phyloP scores from a whole-genome alignment of 441 rosid species.

The Brassica hybrid region DNA sequence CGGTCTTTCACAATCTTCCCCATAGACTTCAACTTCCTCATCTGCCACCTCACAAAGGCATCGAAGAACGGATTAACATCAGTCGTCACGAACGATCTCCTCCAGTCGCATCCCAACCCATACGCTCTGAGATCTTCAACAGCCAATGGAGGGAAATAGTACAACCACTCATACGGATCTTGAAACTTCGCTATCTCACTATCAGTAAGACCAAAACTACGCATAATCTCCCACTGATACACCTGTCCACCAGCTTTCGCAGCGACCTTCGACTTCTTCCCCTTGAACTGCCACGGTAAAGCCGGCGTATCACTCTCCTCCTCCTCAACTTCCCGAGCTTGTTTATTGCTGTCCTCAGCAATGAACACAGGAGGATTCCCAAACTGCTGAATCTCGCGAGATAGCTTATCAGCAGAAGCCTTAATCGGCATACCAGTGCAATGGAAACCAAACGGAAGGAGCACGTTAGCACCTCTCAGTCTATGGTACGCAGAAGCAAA shows the following conservation, averaged over 20 bases:
- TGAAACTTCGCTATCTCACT: slow-evolving; percentile 70
- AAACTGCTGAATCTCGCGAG: slow-evolving; percentile 67
- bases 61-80: slow-evolving; percentile 80
- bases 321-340: slow-evolving; percentile 31
- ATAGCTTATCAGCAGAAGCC: slow-evolving; percentile 93
- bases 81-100: slow-evolving; percentile 88
- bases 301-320: too few relatives aligned
- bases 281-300: too few relatives aligned
- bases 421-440: slow-evolving; percentile 97
- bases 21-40: slow-evolving; percentile 84
- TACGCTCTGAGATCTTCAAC: slow-evolving; percentile 81
- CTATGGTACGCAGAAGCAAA: slow-evolving; percentile 61
- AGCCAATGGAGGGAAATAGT: slow-evolving; percentile 79
- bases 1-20: slow-evolving; percentile 87
- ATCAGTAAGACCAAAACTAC: slow-evolving; percentile 79
- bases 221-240: slow-evolving; percentile 95
- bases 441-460: slow-evolving; percentile 87
- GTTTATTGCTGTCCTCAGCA: slow-evolving; percentile 35
- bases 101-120: too few relatives aligned
- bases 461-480: slow-evolving; percentile 80
- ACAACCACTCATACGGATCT: slow-evolving; percentile 80
- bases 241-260: slow-evolving; percentile 80
- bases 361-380: slow-evolving; percentile 79
- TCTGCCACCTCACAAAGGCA: slow-evolving; percentile 89
- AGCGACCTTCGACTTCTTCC: too few relatives aligned